Percentiles rank a stretch among this genome's conserved stretches.
Conservation (phyloP, 129 eudicot species). For the Tagetes patula region DNA sequence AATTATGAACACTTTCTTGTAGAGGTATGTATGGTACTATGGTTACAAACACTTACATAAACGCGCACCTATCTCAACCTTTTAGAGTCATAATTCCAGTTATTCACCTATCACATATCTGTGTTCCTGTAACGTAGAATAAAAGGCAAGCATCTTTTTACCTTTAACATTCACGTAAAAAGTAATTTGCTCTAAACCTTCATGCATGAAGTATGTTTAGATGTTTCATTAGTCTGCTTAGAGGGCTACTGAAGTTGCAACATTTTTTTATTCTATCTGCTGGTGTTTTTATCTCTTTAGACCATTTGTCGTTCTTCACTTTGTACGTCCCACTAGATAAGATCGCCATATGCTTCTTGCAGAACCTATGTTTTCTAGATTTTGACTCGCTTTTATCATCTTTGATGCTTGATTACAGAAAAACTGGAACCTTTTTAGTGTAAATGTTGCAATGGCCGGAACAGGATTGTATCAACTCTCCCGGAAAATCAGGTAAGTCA, state of each 20-base stretch:
- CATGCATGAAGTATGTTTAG: background rate
- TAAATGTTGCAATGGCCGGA: constrained; percentile 91
- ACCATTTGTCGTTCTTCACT: background rate
- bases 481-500: constrained; percentile 73
- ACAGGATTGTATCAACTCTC: constrained; percentile 92
- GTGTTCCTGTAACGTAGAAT: background rate
- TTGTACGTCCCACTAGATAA: background rate
- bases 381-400: constrained; percentile 11
- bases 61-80: background rate
- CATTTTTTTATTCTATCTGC: background rate
- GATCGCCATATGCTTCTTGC: background rate
- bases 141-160: background rate
- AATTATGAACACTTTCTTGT: background rate
- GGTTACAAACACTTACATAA: background rate
- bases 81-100: background rate
- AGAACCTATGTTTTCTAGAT: background rate
- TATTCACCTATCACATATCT: background rate
- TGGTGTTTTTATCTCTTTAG: background rate
- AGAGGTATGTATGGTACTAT: background rate
- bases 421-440: constrained; percentile 97
- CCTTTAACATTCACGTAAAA: no score
- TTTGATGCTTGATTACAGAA: constrained; percentile 57
- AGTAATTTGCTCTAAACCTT: background rate
- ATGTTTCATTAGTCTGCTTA: background rate
- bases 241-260: no score